Evolutionary conservation across 768 basidiomycete genomes (phyloP).

Genomic region (Lactifluus echinatus): DNA sequence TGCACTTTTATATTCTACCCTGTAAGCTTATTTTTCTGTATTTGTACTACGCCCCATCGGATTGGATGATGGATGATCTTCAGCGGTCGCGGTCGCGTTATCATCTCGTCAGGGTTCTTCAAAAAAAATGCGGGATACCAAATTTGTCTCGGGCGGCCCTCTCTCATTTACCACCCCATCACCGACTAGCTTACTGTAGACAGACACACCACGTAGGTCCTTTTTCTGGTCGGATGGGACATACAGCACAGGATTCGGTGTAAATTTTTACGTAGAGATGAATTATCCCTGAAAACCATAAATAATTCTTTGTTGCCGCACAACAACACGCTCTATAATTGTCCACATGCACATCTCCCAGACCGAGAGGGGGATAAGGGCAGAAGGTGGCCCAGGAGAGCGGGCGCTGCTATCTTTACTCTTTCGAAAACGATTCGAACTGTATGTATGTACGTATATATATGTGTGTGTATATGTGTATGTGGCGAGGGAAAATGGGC

Average conservation of each 20-base stretch:
- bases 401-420: background rate
- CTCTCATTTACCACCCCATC: too few species aligned
- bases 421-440: too few species aligned
- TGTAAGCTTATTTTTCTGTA: slow-evolving; percentile 15
- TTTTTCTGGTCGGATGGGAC: too few species aligned
- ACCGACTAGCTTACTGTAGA: too few species aligned
- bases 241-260: too few species aligned
- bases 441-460: too few species aligned
- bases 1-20: background rate
- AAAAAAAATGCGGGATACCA: background rate
- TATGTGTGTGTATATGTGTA: too few species aligned
- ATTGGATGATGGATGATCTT: background rate
- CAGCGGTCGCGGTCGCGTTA: background rate
- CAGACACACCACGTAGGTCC: too few species aligned
- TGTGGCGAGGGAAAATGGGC: too few species aligned
- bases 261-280: background rate
- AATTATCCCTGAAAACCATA: too few species aligned
- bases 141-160: background rate
- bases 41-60: slow-evolving; percentile 3
- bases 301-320: too few species aligned
- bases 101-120: background rate
- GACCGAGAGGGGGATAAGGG: background rate
- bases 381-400: background rate
- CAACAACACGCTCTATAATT: too few species aligned
- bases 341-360: background rate